Base-by-base conservation (phyloP, 805 yeast species). In the Debaryomyces tyrocola region DNA sequence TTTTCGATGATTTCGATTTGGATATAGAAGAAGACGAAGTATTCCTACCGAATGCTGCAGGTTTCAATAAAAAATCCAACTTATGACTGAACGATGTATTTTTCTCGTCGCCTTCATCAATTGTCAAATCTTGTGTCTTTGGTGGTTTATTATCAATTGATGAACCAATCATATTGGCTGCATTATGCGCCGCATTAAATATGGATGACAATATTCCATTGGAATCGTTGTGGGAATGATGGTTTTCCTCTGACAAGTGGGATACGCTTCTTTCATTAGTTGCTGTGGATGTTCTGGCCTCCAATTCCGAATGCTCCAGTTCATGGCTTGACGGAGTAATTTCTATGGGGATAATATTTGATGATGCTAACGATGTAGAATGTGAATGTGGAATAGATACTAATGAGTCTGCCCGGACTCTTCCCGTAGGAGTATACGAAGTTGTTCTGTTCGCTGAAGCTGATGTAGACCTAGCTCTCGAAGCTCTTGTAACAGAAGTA, bases 161-260 rank as follows among this genome's bases (percentile, higher is more conserved):
- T 6, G 45, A 31, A 14, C 49, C 46, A 21, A 60, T 59, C 42
- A 52, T 55, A 36, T 57, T 58, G 4, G 76, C 75, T 1, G 79
- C 80, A 44, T 64, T 73, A 48, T 75, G 80, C 4, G 82, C 82
- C 10, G 75, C 77, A 14, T 71, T 65, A 36, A 78, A 48, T 17
- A 79, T 55, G 1, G 80, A 59, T 1, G 78, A 71, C 1, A 79
- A 53, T 11, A 79, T 51, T 2, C 82, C 79, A 40, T 51, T 49
- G 5, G 53, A 42, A 20, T 50, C 53, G 4, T 21, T 29, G 11
- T 24, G 27, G 7, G 27, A 24, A 24, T 24, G 27, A 12, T 14
- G 14, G 17, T 31, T 31, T n/a, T 11, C 34, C 8, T 31, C 14
- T 10, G 20, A 5, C 38, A 11, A 11, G n/a, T 8, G 2, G 18